Evolutionary conservation across 495 filamentous ascomycete genomes (phyloP), one percentile per base, ranked within the genome.

Genomic region (Penicillium lividum): DNA sequence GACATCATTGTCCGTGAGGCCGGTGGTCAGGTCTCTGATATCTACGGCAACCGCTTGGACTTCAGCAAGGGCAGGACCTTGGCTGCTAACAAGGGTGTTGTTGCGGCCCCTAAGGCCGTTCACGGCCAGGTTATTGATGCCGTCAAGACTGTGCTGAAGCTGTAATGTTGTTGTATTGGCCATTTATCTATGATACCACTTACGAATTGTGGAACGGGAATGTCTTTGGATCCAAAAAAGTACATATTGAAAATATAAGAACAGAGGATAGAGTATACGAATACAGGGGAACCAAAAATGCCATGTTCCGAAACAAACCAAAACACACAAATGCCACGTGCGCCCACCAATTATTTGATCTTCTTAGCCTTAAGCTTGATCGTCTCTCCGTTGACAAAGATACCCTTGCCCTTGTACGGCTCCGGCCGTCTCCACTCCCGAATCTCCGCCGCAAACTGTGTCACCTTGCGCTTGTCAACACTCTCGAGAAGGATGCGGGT

Each of bases 341-440:
- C 59, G 42, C 54, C 40, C 42, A 55, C 38, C 10, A 60, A 64
- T 68, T 71, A 98, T 83, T 96, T 97, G 75, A 98, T 96, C 87
- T 98, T 98, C 88, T 96, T 97, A 58, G 89, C 85, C 85, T 98
- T 98, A 71, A 98, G 73, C 82, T 87, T 93, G 80, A 98, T 97
- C 4, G 92, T 97, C 81, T 98, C 93, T 49, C 90, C 89, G 71
- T 97, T 93, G 57, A 98, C 84, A 65, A 98, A 98, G 61, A 98
- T 97, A 68, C 94, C 94, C 85, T 98, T 97, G 53, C 94, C 94
- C 86, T 98, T 98, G 76, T 98, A 98, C 51, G 95, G 94, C 75
- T 98, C 94, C 40, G 94, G 94, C 59, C 78, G 81, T 73, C 95
- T 86, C 94, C 94, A 98, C 67, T 76, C 83, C 56, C 91, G 78